These are phyloP conservation scores for Colletotrichum abscissum DNA, from an alignment of 2,329 filamentous ascomycete species.

Conservation along the genomic window DNA sequence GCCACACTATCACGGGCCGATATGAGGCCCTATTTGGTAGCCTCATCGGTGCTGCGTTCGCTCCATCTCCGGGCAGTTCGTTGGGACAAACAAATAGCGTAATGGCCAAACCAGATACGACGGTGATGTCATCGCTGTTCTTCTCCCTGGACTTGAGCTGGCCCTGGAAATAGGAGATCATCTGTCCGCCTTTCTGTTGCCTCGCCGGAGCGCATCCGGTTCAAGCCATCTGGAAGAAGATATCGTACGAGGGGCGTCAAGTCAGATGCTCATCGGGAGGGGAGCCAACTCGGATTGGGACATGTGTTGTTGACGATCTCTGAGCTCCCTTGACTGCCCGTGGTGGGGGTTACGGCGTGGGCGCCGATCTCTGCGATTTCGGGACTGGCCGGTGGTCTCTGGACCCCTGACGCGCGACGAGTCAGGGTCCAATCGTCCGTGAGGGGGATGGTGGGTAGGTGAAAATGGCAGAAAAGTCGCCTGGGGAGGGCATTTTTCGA, in stretches of 20 bases:
- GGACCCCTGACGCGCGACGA: not conserved
- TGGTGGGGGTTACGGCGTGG: not conserved
- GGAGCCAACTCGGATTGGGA: not conserved
- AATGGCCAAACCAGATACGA: not conserved
- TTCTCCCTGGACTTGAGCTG: not conserved
- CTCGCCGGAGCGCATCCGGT: not conserved
- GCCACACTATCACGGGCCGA: not conserved
- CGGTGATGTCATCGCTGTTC: slow-evolving; percentile 15
- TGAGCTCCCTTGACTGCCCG: not conserved
- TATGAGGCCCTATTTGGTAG: not conserved
- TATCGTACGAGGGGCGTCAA: not conserved
- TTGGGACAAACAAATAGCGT: not conserved
- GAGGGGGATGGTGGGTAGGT: not conserved
- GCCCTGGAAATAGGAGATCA: not conserved
- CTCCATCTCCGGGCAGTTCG: not conserved
- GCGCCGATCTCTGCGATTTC: slow-evolving; percentile 10
- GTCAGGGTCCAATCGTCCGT: slow-evolving; percentile 10
- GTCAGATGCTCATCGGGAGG: not conserved
- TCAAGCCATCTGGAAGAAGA: not conserved
- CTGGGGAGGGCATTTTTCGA: not conserved
- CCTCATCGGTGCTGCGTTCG: not conserved
- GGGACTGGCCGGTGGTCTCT: not conserved
- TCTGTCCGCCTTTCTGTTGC: not conserved
- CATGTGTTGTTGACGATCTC: not conserved
- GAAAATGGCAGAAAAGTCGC: not conserved